Percentiles rank a stretch among this genome's conserved stretches.
These are phyloP conservation scores for Hypoxylon perforatum DNA, from an alignment of 495 filamentous ascomycete genomes.

Conservation along the genomic window DNA sequence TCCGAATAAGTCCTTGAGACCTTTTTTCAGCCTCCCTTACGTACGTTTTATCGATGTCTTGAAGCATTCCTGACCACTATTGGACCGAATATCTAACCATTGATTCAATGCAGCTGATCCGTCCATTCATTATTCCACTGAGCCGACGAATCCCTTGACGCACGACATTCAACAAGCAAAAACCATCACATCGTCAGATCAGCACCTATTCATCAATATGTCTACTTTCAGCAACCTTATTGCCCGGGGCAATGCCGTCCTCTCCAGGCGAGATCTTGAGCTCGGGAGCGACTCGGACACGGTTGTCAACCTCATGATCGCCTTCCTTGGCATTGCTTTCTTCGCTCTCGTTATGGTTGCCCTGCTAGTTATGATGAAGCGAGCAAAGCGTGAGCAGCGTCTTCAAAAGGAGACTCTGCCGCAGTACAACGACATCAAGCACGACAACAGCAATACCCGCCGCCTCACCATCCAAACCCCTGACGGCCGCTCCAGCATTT, in stretches of 20 bases:
- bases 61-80: conserved; percentile 24
- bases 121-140: conserved; percentile 40
- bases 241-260: conserved; percentile 58
- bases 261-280: conserved; percentile 48
- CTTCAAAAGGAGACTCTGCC: conserved; percentile 67
- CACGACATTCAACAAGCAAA: conserved; percentile 26
- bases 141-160: conserved; percentile 32
- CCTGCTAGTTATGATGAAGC: conserved; percentile 75
- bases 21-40: conserved; percentile 42
- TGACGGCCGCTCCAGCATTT: conserved; percentile 77
- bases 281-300: conserved; percentile 56
- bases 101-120: conserved; percentile 35
- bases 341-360: conserved; percentile 73
- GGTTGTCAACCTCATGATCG: conserved; percentile 79
- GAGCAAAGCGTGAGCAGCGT: conserved; percentile 54
- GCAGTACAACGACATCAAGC: conserved; percentile 63
- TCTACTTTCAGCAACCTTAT: conserved; percentile 61
- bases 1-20: conserved; percentile 38
- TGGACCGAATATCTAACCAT: conserved; percentile 40
- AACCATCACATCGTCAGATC: conserved; percentile 30
- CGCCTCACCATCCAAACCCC: conserved; percentile 63
- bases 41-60: conserved; percentile 45
- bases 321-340: conserved; percentile 80
- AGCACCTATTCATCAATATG: conserved; percentile 51
- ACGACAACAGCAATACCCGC: conserved; percentile 63